Base-by-base conservation (phyloP, 768 basidiomycete species). In the Pisolithus tinctorius region DNA sequence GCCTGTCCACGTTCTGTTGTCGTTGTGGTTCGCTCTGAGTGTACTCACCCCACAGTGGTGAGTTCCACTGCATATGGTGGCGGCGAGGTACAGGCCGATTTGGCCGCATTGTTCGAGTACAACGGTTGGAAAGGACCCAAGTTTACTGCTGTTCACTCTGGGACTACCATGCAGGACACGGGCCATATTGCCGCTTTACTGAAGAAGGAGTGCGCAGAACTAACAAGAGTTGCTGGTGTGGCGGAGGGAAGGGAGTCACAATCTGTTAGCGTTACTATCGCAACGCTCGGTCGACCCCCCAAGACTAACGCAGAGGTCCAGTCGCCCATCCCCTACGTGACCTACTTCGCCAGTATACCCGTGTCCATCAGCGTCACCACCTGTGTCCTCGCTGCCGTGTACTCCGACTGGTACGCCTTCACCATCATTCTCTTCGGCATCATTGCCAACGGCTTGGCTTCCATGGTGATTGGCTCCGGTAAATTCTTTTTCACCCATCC, bases 351-450 rank as follows among this genome's bases (percentile, higher is more conserved):
- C 30, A 17, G 56, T 41, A 26, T 68, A 29, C 65, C 68, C 0
- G 68, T 69, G 23, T 34, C 45, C 8, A 29, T 45, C 42, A 69
- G 66, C 55, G 1, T 61, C 11, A 54, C 14, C 11, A 53, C 60
- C 10, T 66, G 64, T 44, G 23, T 52, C 50, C 39, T 58, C 42
- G 66, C 65, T 34, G 65, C 53, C 2, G 30, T 59, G 46, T 54
- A 53, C 43, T 2, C 36, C 2, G 69, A 70, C 47, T 71, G 67
- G 65, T 68, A 53, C 37, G 64, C 56, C 39, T 65, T 63, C 36
- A 43, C 59, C 6, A 56, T 66, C 29, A 66, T 71, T 42, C 27
- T 66, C 0, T 23, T 69, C 3, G 70, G 69, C 6, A 67, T 70
- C 13, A 8, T 71, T 10, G 49, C 62, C 48, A 59, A 56, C 13